Percentiles rank a stretch among this genome's conserved stretches.
Conservation (phyloP, 768 basidiomycete genomes). For the Clathrus columnatus region DNA sequence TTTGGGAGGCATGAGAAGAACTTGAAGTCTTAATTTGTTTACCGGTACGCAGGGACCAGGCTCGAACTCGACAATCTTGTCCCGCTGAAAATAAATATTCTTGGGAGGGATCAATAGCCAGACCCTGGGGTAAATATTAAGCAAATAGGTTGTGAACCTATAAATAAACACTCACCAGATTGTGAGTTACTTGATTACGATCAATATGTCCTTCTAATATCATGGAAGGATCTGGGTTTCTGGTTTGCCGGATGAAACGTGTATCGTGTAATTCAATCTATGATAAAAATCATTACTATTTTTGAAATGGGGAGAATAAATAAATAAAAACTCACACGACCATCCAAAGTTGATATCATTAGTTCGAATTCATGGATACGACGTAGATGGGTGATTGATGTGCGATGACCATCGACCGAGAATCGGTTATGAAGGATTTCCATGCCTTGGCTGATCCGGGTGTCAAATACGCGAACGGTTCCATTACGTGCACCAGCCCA, state of each 20-base stretch:
- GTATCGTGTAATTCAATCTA: slow-evolving; percentile 58
- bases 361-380: slow-evolving; percentile 43
- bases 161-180: slow-evolving; percentile 37
- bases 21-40: not conserved
- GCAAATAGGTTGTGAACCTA: no score
- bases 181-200: slow-evolving; percentile 40
- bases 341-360: slow-evolving; percentile 49
- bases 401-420: slow-evolving; percentile 18
- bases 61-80: slow-evolving; percentile 52
- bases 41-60: slow-evolving; percentile 61
- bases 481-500: slow-evolving; percentile 59
- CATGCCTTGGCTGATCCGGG: slow-evolving; percentile 33
- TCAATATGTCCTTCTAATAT: slow-evolving; percentile 43
- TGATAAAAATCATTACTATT: not conserved
- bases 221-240: slow-evolving; percentile 31
- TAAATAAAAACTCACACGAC: slow-evolving; percentile 36
- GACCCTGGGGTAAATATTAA: slow-evolving; percentile 37
- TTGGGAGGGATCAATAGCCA: slow-evolving; percentile 46
- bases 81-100: slow-evolving; percentile 63
- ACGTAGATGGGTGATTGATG: slow-evolving; percentile 47
- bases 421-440: slow-evolving; percentile 34
- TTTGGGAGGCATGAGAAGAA: not conserved
- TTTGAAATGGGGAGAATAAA: not conserved
- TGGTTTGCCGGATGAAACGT: slow-evolving; percentile 36
- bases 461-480: slow-evolving; percentile 47